Conservation (phyloP, 345 rosid genomes). For the Hevea brasiliensis region DNA sequence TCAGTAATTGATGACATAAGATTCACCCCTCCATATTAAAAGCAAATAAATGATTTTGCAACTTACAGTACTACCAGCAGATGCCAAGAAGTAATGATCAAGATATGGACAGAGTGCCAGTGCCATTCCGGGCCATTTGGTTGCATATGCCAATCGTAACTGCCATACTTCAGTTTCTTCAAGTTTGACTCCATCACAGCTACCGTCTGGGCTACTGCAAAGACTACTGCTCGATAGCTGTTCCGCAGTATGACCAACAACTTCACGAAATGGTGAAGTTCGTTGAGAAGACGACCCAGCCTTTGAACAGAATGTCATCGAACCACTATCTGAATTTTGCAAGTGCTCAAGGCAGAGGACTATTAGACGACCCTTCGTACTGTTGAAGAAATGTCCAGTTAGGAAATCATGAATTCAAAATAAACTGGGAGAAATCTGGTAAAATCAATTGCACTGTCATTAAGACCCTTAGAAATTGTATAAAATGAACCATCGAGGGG, state of each 20-base stretch:
- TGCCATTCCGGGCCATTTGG: conserved; percentile 75
- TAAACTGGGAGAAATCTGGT: neutral
- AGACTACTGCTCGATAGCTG: conserved; percentile 79
- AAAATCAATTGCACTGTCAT: neutral
- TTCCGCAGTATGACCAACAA: conserved; percentile 61
- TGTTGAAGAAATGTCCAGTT: conserved; percentile 38
- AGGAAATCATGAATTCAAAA: conserved; percentile 10
- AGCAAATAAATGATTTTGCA: conserved; percentile 12
- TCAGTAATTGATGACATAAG: conserved; percentile 22
- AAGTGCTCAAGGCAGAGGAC: conserved; percentile 67
- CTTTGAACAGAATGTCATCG: conserved; percentile 64
- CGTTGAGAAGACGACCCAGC: conserved; percentile 73
- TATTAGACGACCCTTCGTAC: conserved; percentile 88
- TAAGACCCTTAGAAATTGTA: conserved; percentile 10
- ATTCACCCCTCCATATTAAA: conserved; percentile 16
- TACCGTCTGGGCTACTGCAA: conserved; percentile 87
- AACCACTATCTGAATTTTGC: conserved; percentile 75
- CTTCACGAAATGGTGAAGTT: conserved; percentile 81
- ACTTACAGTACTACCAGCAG: conserved; percentile 98
- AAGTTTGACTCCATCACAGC: conserved; percentile 75
- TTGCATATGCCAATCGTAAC: conserved; percentile 55
- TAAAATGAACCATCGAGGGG: neutral
- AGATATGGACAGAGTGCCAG: conserved; percentile 95
- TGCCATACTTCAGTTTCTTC: conserved; percentile 89
- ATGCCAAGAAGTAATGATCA: conserved; percentile 82